Evolutionary conservation across 352 stramenopile species (phyloP).

Genomic region (Pilasporangium apinafurcum): DNA sequence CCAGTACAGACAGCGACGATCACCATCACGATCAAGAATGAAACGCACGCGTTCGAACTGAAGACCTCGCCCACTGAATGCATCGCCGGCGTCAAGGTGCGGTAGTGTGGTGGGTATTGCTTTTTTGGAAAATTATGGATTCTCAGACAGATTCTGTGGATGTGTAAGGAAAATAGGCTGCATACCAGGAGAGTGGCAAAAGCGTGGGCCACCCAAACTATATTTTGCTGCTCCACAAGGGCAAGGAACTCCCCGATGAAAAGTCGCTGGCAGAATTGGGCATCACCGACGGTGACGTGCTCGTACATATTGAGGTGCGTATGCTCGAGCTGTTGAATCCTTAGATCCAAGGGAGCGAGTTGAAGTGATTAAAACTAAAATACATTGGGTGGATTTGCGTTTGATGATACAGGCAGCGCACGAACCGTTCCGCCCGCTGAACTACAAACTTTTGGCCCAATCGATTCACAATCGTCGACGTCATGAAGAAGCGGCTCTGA

Average conservation of each 20-base stretch:
- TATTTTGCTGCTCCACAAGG: constrained; percentile 82
- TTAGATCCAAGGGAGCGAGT: no score
- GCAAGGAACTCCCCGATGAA: constrained; percentile 79
- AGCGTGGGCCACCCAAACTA: constrained; percentile 61
- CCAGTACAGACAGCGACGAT: constrained; percentile 32
- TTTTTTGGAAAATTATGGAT: background rate
- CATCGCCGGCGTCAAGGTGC: constrained; percentile 73
- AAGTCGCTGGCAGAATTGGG: constrained; percentile 79
- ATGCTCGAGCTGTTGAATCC: background rate
- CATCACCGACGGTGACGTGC: constrained; percentile 68
- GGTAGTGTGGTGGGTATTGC: background rate
- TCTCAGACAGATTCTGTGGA: background rate
- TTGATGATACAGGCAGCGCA: constrained; percentile 31
- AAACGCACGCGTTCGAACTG: constrained; percentile 53
- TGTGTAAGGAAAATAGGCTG: constrained; percentile 15
- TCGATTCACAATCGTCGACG: constrained; percentile 69
- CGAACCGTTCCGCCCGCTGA: constrained; percentile 82
- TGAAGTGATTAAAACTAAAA: no score
- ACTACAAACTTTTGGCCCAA: constrained; percentile 80
- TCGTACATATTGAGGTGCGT: constrained; percentile 78
- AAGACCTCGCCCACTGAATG: constrained; percentile 66
- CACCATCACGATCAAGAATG: constrained; percentile 80
- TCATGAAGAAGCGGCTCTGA: constrained; percentile 76
- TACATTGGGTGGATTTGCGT: background rate
- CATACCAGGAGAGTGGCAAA: constrained; percentile 74